Evolutionary conservation across 176 grass and related monocot species (phyloP), one percentile per base, ranked within the genome.

Genomic region (Triticum timopheevii): DNA sequence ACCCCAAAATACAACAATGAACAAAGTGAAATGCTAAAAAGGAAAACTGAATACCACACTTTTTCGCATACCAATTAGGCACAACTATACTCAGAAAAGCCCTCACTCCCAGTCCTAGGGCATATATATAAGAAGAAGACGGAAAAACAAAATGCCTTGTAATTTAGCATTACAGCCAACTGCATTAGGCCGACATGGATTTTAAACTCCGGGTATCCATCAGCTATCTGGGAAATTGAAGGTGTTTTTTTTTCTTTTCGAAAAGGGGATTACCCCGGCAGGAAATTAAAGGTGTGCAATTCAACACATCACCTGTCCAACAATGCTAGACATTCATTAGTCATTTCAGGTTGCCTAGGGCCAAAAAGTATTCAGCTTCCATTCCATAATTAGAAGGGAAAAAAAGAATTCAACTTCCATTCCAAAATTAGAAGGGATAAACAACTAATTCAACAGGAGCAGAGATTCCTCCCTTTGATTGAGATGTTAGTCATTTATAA

Each of bases 31-130:
- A 80, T 20, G 50, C 50, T 19, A 54, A 54, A 54, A 19, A 19
- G 1, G 16, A 19, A 54, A 19, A 17, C 50, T 54, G 50, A 54
- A 19, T 54, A 54, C 50, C 19, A 38, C 62, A 69, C 27, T 38
- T 79, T 67, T 56, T 19, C 65, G 44, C 39, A 83, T 66, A 38
- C 58, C 42, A 84, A 74, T 81, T 39, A 69, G 24, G 81, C 38
- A 64, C 8, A 70, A 12, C 11, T 33, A 64, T 19, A 49, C 25
- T 65, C 44, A 33, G 39, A 78, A 78, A 86, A 77, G 30, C 69
- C 19, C 19, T 44, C 39, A 61, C 8, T 10, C 42, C 20, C 63
- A 77, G 34, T 3, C 42, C 27, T 65, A 77, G 20, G 20, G 20
- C 33, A 5, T 45, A 69, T 76, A 11, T 61, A 23, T 19, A 42